Evolutionary conservation across 108 stramenopile species (phyloP).

Genomic region (Hondaea fermentalgiana): DNA sequence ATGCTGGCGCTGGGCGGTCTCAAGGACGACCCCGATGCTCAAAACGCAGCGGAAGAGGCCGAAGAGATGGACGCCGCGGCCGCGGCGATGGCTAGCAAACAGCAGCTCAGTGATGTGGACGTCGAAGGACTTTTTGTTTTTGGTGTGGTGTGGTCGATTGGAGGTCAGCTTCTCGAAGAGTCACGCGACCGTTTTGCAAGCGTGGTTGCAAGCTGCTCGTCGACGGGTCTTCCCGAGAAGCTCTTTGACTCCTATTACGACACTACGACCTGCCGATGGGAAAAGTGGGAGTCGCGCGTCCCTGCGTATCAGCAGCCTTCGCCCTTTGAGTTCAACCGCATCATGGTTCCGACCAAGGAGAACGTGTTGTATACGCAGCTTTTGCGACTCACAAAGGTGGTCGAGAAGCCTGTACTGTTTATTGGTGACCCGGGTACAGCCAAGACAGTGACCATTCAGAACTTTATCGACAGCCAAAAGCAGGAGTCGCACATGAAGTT

Average conservation of each 20-base stretch:
- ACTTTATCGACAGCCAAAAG: conserved; percentile 40
- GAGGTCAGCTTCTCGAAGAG: conserved; percentile 42
- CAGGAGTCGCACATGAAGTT: conserved; percentile 26
- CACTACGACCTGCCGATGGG: conserved; percentile 41
- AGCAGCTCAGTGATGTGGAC: conserved; percentile 16
- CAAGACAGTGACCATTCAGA: conserved; percentile 57
- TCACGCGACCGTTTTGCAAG: conserved; percentile 40
- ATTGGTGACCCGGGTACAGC: conserved; percentile 62
- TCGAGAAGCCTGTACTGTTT: conserved; percentile 51
- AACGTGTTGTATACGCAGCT: conserved; percentile 51
- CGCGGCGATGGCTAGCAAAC: neutral
- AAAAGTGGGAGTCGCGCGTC: conserved; percentile 43
- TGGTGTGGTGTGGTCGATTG: conserved; percentile 51
- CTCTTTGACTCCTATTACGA: conserved; percentile 46
- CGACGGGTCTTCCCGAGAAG: conserved; percentile 35
- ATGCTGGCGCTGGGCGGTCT: conserved; percentile 27
- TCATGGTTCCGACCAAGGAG: conserved; percentile 64
- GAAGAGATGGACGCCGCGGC: neutral
- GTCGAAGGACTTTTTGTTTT: conserved; percentile 43
- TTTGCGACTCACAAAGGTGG: conserved; percentile 37
- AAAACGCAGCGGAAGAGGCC: neutral
- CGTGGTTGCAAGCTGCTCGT: conserved; percentile 41
- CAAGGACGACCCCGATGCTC: neutral
- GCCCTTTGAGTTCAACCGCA: conserved; percentile 52
- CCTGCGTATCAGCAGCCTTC: conserved; percentile 50